These are phyloP conservation scores for Pichia eremophila DNA, from an alignment of 805 yeast genomes.

Conservation along the genomic window DNA sequence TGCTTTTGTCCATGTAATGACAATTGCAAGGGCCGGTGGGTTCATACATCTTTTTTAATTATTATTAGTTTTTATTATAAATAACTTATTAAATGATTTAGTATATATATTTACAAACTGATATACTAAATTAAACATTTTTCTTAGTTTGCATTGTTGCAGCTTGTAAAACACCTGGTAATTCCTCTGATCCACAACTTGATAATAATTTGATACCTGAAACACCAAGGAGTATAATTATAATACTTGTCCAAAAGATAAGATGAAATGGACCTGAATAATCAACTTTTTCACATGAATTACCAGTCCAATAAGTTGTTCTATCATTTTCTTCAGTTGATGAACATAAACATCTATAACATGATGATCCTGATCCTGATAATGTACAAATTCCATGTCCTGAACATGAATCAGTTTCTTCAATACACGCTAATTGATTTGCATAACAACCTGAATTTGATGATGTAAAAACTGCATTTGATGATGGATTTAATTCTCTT, in stretches of 20 bases:
- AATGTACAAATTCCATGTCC: slow-evolving; percentile 46
- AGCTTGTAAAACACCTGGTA: slow-evolving; percentile 62
- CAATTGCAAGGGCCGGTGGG: slow-evolving; percentile 57
- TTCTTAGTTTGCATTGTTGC: slow-evolving; percentile 39
- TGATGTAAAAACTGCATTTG: background rate
- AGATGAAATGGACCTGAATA: slow-evolving; percentile 57
- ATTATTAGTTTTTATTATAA: slow-evolving; percentile 1
- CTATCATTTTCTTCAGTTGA: slow-evolving; percentile 32
- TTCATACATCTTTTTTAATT: slow-evolving; percentile 35
- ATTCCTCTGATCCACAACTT: slow-evolving; percentile 47
- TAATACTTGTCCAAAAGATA: slow-evolving; percentile 56
- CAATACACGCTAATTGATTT: slow-evolving; percentile 38
- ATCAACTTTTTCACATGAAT: slow-evolving; percentile 59
- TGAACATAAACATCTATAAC: slow-evolving; percentile 45
- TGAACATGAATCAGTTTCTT: slow-evolving; percentile 39
- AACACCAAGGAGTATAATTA: slow-evolving; percentile 35
- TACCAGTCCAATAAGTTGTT: slow-evolving; percentile 48
- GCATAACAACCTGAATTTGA: slow-evolving; percentile 26
- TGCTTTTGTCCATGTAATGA: slow-evolving; percentile 21
- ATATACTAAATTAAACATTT: slow-evolving; percentile 12
- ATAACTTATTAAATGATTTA: background rate
- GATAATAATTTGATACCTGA: slow-evolving; percentile 45
- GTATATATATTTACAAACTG: no score
- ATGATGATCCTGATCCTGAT: slow-evolving; percentile 19
- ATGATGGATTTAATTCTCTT: background rate